Evolutionary conservation across 1,284 basidiomycete species (phyloP).

Genomic region (Malassezia arunalokei): DNA sequence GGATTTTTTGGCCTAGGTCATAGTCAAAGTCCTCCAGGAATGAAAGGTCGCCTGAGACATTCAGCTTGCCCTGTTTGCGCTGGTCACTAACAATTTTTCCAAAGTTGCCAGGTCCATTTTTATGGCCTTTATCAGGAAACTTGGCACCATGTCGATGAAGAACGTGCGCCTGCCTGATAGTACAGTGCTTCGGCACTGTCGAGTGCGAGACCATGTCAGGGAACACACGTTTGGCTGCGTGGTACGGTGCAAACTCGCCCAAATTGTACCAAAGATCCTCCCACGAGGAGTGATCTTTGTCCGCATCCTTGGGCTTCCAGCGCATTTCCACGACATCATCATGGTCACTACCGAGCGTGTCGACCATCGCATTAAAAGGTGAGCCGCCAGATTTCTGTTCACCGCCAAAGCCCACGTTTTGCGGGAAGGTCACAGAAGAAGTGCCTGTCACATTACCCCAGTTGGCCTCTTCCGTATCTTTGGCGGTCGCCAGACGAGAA

Average conservation of each 20-base stretch:
- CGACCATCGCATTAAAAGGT: slow-evolving; percentile 29
- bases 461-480: background rate
- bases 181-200: slow-evolving; percentile 4
- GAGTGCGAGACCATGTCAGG: slow-evolving; percentile 1
- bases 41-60: slow-evolving; percentile 53
- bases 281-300: background rate
- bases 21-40: slow-evolving; percentile 62
- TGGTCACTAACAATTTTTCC: background rate
- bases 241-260: slow-evolving; percentile 13
- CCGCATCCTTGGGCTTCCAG: slow-evolving; percentile 17
- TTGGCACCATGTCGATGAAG: slow-evolving; percentile 3
- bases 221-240: background rate
- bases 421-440: slow-evolving; percentile 24
- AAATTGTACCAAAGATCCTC: slow-evolving; percentile 27
- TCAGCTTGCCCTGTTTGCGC: slow-evolving; percentile 6
- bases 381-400: slow-evolving; percentile 18
- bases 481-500: too few relatives aligned
- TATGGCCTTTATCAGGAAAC: slow-evolving; percentile 6
- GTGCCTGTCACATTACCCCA: slow-evolving; percentile 6
- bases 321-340: slow-evolving; percentile 21
- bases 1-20: slow-evolving; percentile 54
- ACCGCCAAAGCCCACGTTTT: slow-evolving; percentile 30
- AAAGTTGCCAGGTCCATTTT: slow-evolving; percentile 1
- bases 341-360: slow-evolving; percentile 16
- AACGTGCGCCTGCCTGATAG: slow-evolving; percentile 6